Base-by-base conservation (phyloP, 768 basidiomycete species). In the Paxillus ammoniavirescens region DNA sequence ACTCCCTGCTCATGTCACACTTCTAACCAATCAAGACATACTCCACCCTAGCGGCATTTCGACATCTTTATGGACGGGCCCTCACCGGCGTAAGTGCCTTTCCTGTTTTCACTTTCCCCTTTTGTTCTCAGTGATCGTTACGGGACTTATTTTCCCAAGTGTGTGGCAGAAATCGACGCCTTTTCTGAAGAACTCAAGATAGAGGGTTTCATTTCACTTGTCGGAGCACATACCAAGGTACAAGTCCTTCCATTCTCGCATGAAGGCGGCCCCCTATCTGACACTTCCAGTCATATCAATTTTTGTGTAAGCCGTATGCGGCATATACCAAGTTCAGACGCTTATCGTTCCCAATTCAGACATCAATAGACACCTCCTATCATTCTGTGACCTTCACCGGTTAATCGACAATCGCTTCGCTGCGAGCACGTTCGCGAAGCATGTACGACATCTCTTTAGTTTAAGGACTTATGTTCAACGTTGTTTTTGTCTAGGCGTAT, bases 201-300 rank as follows among this genome's bases (percentile, higher is more conserved):
- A 8, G 75, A 86, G 52, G 96, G 96, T 0, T 98, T 98, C 66
- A 83, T 97, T 52, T 90, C 91, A 65, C 75, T 93, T 5, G 79
- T 82, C 15, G 91, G 91, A 8, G 80, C 87, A 21, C 71, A 76
- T 56, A 86, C 90, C 18, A 93, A 87, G 75, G 93, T 86, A 55
- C 50, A 61, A 2, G 5, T n/a, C 6, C 50, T 60, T 54, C 59
- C 55, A 52, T 59, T 62, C 9, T 47, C 47, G 58, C 54, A 2
- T 46, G 48, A 50, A 61, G 15, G 44, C 49, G 28, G 43, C 40
- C 44, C 50, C 58, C 46, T 59, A 58, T 70, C 53, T 65, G 47
- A 61, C 41, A 58, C 37, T 54, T 41, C 56, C 65, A 96, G 91
- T 72, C 81, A n/a, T 82, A 87, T 68, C 95, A 98, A 69, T 91